These are phyloP conservation scores for Candida xyloterini DNA, from an alignment of 805 yeast genomes.

Conservation along the genomic window DNA sequence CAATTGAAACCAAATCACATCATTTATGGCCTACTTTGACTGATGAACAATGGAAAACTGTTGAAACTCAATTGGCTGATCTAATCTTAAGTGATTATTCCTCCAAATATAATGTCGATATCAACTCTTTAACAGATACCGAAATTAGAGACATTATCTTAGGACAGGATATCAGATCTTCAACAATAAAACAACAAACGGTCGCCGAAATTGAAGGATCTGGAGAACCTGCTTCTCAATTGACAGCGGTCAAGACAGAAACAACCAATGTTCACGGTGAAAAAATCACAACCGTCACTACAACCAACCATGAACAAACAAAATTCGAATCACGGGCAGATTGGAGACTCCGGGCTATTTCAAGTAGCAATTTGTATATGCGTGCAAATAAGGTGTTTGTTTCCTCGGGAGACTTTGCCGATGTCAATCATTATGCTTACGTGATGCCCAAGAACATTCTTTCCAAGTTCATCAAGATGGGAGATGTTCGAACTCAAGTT, in stretches of 20 bases:
- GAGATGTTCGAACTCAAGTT: conserved; percentile 79
- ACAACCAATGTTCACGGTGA: conserved; percentile 94
- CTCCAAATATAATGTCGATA: conserved; percentile 78
- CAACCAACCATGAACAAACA: conserved; percentile 83
- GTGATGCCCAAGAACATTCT: conserved; percentile 81
- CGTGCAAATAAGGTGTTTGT: conserved; percentile 75
- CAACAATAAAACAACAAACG: conserved; percentile 82
- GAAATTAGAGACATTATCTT: conserved; percentile 91
- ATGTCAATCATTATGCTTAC: conserved; percentile 58
- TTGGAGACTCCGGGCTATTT: conserved; percentile 87
- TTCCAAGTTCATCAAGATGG: conserved; percentile 69
- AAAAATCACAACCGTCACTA: conserved; percentile 90
- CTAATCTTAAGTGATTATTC: conserved; percentile 83
- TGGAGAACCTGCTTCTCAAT: conserved; percentile 42
- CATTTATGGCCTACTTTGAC: conserved; percentile 92
- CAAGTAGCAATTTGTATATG: conserved; percentile 67
- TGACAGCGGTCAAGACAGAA: conserved; percentile 75
- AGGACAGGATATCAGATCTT: conserved; percentile 91
- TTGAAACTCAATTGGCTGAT: conserved; percentile 86
- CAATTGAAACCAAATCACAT: conserved; percentile 65
- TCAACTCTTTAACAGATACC: conserved; percentile 83
- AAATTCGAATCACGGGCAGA: conserved; percentile 80
- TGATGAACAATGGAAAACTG: conserved; percentile 88
- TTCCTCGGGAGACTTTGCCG: conserved; percentile 56
- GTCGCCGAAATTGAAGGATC: conserved; percentile 68